Base-by-base conservation (phyloP, 2,329 filamentous ascomycete species). In the Dactylellina sp. region DNA sequence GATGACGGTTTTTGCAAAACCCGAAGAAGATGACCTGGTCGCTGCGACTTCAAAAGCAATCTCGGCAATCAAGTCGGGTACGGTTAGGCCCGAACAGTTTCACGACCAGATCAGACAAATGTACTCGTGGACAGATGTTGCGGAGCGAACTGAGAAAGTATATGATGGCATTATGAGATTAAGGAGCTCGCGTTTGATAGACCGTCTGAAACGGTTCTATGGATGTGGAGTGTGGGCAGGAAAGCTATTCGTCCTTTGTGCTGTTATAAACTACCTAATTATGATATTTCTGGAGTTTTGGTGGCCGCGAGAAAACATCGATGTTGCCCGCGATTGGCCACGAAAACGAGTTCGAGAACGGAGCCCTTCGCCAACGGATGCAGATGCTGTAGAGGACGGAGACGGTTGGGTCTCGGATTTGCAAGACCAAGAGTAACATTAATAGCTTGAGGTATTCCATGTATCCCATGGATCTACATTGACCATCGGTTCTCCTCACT, bases 81-180 rank as follows among this genome's bases (percentile, higher is more conserved):
- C 90, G 78, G 90, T 99, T 25, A 89, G 92, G 75, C 96, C 95
- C 0, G 94, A 98, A 80, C 88, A 90, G 44, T 99, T 99, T 80
- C 95, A 99, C 80, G 94, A 97, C 77, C 91, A 98, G 81, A 95
- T 99, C 75, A 93, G 94, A 81, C 91, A 91, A 83, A 98, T 98
- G 95, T 99, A 99, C 83, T 96, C 92, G 0, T 99, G 95, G 95
- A 91, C 91, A 25, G 94, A 99, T 80, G 94, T 99, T 25, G 95
- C 95, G 12, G 87, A 91, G 78, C 90, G 95, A 63, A 98, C 95
- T 0, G 95, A 99, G 82, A 87, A 94, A 28, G 95, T 99, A 0
- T 99, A 99, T 81, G 89, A 96, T 80, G 92, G 95, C 52, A 96
- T 99, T 77, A 92, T 89, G 1, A 93, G 93, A 6, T 88, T 92